Evolutionary conservation across 164 flowering plant genomes (phyloP).

Genomic region (Liquidambar formosana): DNA sequence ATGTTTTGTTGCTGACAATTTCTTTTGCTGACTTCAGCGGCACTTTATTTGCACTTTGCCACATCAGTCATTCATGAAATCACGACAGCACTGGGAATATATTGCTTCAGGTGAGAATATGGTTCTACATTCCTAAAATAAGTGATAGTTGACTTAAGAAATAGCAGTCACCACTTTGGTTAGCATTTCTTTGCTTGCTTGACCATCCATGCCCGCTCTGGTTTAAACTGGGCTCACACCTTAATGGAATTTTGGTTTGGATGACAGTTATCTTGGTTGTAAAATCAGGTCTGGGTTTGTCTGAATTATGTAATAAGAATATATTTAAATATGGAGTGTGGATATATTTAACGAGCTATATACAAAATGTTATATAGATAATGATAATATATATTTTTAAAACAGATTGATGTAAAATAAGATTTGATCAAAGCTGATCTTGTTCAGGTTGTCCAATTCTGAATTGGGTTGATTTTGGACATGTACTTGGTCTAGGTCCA

Average conservation of each 20-base stretch:
- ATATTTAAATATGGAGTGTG: too few species aligned
- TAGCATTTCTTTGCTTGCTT: too few species aligned
- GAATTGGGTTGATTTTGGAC: too few species aligned
- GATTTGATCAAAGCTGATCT: too few species aligned
- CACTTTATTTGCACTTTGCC: constrained; percentile 85
- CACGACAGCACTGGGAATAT: constrained; percentile 85
- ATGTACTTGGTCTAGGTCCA: too few species aligned
- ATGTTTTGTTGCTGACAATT: constrained; percentile 6
- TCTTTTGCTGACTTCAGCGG: constrained; percentile 36
- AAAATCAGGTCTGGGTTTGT: neutral
- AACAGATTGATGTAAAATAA: too few species aligned
- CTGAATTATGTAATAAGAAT: too few species aligned
- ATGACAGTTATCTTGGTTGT: neutral
- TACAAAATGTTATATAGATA: too few species aligned
- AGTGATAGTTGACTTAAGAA: neutral
- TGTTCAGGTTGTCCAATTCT: too few species aligned
- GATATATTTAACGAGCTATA: too few species aligned
- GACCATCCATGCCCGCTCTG: neutral
- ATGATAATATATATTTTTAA: too few species aligned
- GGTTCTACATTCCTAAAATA: neutral
- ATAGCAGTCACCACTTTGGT: too few species aligned
- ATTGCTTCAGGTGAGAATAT: constrained; percentile 84
- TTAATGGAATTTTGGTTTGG: neutral
- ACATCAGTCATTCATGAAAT: constrained; percentile 89
- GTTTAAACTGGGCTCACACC: neutral